Evolutionary conservation across 495 filamentous ascomycete species (phyloP), one percentile per base, ranked within the genome.

Genomic region (Penicillium canescens): DNA sequence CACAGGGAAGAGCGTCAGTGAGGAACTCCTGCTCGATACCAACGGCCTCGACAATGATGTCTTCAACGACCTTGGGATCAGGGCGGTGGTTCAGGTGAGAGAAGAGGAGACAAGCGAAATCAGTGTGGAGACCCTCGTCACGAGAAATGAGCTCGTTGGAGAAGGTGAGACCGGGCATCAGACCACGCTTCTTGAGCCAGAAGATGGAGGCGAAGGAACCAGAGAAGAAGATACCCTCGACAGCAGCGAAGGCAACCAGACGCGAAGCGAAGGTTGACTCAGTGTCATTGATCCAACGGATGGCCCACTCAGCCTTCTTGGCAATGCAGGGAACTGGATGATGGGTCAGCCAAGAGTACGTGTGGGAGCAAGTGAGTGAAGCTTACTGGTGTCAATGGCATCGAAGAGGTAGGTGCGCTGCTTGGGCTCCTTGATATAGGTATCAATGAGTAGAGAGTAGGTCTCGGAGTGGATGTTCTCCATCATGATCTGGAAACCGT

Each of bases 401-500:
- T 98, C 94, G 75, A 98, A 98, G 46, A 98, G 86, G 67, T 97
- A 92, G 47, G 84, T 89, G 50, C 92, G 88, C 79, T 98, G 94
- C 73, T 90, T 89, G 52, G 91, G 90, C 80, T 98, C 94, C 81
- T 96, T 96, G 81, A 98, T 95, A 77, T 99, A 99, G 56, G 95
- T 99, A 67, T 99, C 94, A 71, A 99, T 99, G 61, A 99, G 86
- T 12, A 99, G 85, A 33, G 93, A 97, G 84, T 99, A 99, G 42
- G 94, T 99, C 78, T 99, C 94, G 24, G 94, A 96, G 84, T 99
- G 94, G 66, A 99, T 97, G 79, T 99, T 99, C 85, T 99, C 94
- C 90, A 99, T 98, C 94, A 99, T 99, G 80, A 99, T 99, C 78
- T 99, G 94, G 84, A 99, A 99, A 59, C 94, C 94, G 72, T 98